Percentiles rank a stretch among this genome's conserved stretches.
These are phyloP conservation scores for Colletotrichum liaoningense DNA, from an alignment of 2,329 filamentous ascomycete genomes.

Conservation along the genomic window DNA sequence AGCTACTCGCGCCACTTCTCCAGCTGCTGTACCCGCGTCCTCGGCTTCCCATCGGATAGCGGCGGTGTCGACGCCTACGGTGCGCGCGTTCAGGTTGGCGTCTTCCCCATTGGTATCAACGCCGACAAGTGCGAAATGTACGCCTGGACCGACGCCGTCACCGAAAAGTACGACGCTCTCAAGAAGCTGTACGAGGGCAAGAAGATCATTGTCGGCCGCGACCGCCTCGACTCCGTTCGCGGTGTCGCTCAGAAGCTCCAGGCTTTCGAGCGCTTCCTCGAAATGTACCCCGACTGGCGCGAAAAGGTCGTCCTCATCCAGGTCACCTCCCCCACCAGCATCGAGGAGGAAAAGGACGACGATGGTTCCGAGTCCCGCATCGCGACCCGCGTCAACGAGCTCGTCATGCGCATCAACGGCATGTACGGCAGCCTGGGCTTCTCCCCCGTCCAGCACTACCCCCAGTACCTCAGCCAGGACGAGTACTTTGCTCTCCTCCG, in stretches of 20 bases:
- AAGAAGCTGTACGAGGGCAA: constrained; percentile 85
- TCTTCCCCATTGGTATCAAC: constrained; percentile 96
- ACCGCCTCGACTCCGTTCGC: constrained; percentile 91
- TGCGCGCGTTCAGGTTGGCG: constrained; percentile 87
- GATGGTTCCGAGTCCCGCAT: constrained; percentile 80
- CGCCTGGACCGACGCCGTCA: constrained; percentile 78
- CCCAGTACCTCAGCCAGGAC: constrained; percentile 88
- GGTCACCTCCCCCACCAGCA: constrained; percentile 87
- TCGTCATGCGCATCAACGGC: constrained; percentile 93
- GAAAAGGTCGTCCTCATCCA: constrained; percentile 95
- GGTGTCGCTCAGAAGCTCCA: constrained; percentile 97
- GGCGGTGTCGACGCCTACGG: constrained; percentile 91
- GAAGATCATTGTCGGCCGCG: constrained; percentile 94
- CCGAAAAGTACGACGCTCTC: constrained; percentile 79
- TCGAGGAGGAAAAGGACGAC: constrained; percentile 79
- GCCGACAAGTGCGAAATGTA: constrained; percentile 80
- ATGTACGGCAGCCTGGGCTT: constrained; percentile 88
- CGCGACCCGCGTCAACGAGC: constrained; percentile 87
- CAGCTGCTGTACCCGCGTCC: constrained; percentile 90
- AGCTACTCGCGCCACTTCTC: constrained; percentile 96
- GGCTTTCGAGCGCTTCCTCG: constrained; percentile 92
- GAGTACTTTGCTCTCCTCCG: constrained; percentile 97
- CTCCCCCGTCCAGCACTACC: constrained; percentile 93
- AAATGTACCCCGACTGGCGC: constrained; percentile 90
- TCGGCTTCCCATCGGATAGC: constrained; percentile 89